These are phyloP conservation scores for Cafeteria roenbergensis DNA, from an alignment of 108 stramenopile species.

Conservation along the genomic window DNA sequence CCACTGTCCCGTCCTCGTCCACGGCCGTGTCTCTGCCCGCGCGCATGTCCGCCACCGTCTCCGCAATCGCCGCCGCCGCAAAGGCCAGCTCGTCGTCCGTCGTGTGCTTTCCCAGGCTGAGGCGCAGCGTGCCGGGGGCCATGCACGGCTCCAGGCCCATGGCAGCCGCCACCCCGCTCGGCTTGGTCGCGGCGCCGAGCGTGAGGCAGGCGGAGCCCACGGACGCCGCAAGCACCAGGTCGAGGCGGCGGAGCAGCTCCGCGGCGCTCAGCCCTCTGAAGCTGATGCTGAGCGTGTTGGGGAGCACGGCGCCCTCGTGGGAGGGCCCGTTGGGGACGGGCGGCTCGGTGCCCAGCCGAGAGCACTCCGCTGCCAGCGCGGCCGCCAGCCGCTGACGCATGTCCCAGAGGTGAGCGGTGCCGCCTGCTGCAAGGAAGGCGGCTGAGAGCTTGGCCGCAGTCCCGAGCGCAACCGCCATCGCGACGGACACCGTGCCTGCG, in stretches of 20 bases:
- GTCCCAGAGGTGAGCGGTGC: conserved; percentile 44
- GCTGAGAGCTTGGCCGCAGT: conserved; percentile 49
- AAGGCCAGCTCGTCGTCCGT: conserved; percentile 57
- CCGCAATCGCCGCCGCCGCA: conserved; percentile 33
- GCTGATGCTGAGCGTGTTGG: conserved; percentile 80
- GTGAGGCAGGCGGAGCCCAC: conserved; percentile 79
- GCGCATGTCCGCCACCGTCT: not conserved
- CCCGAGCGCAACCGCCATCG: conserved; percentile 74
- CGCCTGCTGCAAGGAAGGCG: too few relatives aligned
- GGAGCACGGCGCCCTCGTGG: conserved; percentile 49
- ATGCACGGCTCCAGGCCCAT: conserved; percentile 62
- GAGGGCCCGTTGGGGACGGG: conserved; percentile 63
- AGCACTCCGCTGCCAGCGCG: conserved; percentile 27
- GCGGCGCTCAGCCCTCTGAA: conserved; percentile 49
- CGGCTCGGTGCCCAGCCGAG: not conserved
- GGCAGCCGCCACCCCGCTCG: conserved; percentile 62
- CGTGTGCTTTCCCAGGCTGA: conserved; percentile 72
- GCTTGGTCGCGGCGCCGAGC: conserved; percentile 24
- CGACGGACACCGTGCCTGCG: conserved; percentile 86
- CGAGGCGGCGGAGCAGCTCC: conserved; percentile 44
- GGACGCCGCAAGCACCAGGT: conserved; percentile 60
- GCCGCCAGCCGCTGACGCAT: conserved; percentile 42
- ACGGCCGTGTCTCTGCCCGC: too few relatives aligned
- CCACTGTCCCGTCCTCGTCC: too few relatives aligned
- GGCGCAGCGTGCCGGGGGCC: conserved; percentile 71